Conservation (phyloP, 306 rosid genomes). For the Prunus fruticosa region DNA sequence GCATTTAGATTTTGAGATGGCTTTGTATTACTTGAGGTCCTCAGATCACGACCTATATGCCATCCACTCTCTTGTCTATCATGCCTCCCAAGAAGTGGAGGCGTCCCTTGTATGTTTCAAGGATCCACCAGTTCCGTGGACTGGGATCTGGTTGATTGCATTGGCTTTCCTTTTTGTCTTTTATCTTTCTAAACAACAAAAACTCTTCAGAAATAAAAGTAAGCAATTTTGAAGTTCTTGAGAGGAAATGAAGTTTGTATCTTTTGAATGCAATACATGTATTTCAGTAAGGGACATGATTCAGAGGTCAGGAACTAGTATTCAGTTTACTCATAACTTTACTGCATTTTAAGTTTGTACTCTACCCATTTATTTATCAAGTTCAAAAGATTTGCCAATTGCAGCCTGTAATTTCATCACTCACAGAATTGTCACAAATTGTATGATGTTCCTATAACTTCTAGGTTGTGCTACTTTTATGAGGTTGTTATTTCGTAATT, state of each 20-base stretch:
- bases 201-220: slow-evolving; percentile 78
- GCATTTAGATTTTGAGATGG: slow-evolving; percentile 81
- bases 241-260: slow-evolving; percentile 44
- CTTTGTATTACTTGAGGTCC: slow-evolving; percentile 69
- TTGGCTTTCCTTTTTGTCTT: slow-evolving; percentile 48
- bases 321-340: slow-evolving; percentile 32
- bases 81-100: slow-evolving; percentile 76
- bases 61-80: slow-evolving; percentile 77
- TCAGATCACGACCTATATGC: slow-evolving; percentile 91
- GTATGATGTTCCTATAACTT: not conserved
- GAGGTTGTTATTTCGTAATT: not conserved
- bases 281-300: slow-evolving; percentile 49
- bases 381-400: not conserved
- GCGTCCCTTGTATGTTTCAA: slow-evolving; percentile 85
- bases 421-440: not conserved
- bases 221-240: slow-evolving; percentile 78
- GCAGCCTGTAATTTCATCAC: not conserved
- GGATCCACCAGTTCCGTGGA: slow-evolving; percentile 95
- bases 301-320: slow-evolving; percentile 28
- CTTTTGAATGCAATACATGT: slow-evolving; percentile 46
- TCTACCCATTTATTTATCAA: slow-evolving; percentile 8
- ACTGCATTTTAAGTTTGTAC: slow-evolving; percentile 16
- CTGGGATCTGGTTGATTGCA: slow-evolving; percentile 42
- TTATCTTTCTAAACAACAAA: slow-evolving; percentile 62
- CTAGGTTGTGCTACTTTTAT: not conserved